These are phyloP conservation scores for Bidens hawaiensis DNA, from an alignment of 140 eudicot genomes.

Conservation along the genomic window DNA sequence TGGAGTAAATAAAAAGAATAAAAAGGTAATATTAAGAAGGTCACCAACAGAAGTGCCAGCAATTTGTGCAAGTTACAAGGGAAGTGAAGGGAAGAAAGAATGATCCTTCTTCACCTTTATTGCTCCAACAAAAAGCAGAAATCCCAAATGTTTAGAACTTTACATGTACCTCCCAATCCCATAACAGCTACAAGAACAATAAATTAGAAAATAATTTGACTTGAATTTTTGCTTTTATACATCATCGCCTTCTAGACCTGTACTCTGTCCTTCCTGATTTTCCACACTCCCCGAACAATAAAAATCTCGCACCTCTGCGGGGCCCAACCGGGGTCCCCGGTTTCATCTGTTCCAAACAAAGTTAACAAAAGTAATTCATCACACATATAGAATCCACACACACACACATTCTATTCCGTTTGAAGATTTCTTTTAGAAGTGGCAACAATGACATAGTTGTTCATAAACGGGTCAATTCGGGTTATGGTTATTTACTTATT, in stretches of 20 bases:
- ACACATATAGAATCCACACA: background rate
- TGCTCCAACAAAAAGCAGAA: constrained; percentile 29
- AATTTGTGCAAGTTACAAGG: constrained; percentile 16
- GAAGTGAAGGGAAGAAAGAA: constrained; percentile 32
- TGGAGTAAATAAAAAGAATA: background rate
- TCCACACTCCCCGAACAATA: constrained; percentile 67
- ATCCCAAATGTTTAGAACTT: constrained; percentile 27
- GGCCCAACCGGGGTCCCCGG: constrained; percentile 55
- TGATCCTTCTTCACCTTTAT: constrained; percentile 38
- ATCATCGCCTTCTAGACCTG: constrained; percentile 53
- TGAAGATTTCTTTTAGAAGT: background rate
- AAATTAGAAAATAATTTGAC: constrained; percentile 9
- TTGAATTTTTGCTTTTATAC: constrained; percentile 10
- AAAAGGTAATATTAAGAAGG: background rate
- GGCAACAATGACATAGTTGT: background rate
- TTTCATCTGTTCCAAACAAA: constrained; percentile 37
- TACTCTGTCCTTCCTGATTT: constrained; percentile 49
- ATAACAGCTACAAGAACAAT: constrained; percentile 19
- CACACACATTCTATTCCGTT: background rate
- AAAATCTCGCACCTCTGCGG: constrained; percentile 56
- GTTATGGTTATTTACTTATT: background rate
- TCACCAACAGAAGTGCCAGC: constrained; percentile 6
- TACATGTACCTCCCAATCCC: constrained; percentile 27
- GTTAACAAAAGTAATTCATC: background rate
- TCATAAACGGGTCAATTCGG: background rate